A percentile compares a stretch with the other conserved stretches of the same genome.
These are phyloP conservation scores for Nakaseomyces bracarensis DNA, from an alignment of 1,139 yeast genomes.

Conservation along the genomic window DNA sequence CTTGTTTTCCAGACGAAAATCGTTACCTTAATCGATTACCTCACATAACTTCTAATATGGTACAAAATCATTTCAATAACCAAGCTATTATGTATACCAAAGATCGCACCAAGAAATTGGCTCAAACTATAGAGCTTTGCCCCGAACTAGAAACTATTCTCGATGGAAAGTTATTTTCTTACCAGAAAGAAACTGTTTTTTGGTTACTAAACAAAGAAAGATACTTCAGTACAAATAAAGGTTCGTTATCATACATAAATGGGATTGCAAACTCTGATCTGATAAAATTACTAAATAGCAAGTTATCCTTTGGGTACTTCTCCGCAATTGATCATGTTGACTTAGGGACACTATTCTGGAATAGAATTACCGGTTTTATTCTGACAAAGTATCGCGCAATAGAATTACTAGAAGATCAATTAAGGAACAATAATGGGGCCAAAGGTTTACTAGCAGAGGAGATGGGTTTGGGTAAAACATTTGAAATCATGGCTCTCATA, in stretches of 20 bases:
- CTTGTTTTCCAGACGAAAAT: not conserved
- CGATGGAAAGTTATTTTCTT: conserved; percentile 23
- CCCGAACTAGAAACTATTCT: conserved; percentile 9
- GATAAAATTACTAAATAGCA: conserved; percentile 18
- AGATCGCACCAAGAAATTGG: not conserved
- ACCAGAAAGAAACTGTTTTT: conserved; percentile 27
- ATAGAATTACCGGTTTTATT: conserved; percentile 29
- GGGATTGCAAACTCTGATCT: not conserved
- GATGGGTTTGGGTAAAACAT: conserved; percentile 95
- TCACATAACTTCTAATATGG: conserved; percentile 12
- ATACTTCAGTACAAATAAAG: not conserved
- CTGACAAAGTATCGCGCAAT: conserved; percentile 13
- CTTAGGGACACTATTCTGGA: conserved; percentile 20
- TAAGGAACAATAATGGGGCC: conserved; percentile 35
- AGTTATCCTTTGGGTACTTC: conserved; percentile 15
- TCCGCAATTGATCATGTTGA: not conserved
- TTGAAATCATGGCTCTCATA: conserved; percentile 65
- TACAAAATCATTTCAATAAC: conserved; percentile 22
- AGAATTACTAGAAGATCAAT: conserved; percentile 12
- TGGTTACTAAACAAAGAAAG: conserved; percentile 31
- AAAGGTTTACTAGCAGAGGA: conserved; percentile 79
- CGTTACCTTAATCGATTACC: not conserved
- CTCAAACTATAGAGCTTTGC: not conserved
- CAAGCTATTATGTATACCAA: conserved; percentile 14
- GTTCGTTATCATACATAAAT: not conserved